Evolutionary conservation across 208 protist genomes (phyloP).

Genomic region (Tritrichomonas musculus): DNA sequence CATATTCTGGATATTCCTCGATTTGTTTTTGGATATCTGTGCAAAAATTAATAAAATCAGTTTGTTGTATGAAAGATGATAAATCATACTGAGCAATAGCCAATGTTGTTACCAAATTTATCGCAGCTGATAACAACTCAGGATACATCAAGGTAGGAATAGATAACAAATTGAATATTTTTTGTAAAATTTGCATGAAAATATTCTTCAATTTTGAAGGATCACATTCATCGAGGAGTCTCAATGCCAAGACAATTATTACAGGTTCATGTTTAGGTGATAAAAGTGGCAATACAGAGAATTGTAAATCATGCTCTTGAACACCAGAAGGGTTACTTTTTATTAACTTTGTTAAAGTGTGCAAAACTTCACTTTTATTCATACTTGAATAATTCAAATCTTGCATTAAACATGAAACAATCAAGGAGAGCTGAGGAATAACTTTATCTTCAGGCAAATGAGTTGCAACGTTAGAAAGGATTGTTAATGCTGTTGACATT

Average conservation of each 20-base stretch:
- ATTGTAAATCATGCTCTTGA: background rate
- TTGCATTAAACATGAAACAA: conserved; percentile 15
- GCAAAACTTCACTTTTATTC: background rate
- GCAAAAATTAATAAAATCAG: too few relatives aligned
- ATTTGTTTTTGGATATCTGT: too few relatives aligned
- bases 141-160: background rate
- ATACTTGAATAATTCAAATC: background rate
- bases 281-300: background rate
- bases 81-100: too few relatives aligned
- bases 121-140: background rate
- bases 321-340: background rate
- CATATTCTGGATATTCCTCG: too few relatives aligned
- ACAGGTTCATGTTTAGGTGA: background rate
- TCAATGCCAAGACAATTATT: background rate
- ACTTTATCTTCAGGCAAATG: background rate
- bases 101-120: background rate
- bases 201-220: background rate
- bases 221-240: background rate
- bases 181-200: background rate
- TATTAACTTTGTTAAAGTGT: background rate
- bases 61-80: too few relatives aligned
- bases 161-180: background rate
- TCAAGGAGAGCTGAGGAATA: background rate
- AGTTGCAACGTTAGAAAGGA: background rate
- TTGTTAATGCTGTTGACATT: background rate